Evolutionary conservation across 371 early-diverging fungal species (phyloP).

Genomic region (Mortierella sp.): DNA sequence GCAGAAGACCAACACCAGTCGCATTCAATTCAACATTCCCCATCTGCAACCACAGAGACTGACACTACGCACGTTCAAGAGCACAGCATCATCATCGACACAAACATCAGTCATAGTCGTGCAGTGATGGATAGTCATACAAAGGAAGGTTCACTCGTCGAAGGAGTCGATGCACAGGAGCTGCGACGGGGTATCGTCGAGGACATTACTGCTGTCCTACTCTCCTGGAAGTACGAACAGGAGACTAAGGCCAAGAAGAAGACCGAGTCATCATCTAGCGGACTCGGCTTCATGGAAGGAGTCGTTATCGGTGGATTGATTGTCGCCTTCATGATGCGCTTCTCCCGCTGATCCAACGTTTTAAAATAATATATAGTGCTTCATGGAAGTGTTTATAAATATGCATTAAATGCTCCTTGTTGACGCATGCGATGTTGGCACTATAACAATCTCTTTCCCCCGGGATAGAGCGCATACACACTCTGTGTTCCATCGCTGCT

Average conservation of each 20-base stretch:
- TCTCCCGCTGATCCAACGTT: conserved; percentile 24
- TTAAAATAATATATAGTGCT: neutral
- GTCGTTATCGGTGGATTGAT: conserved; percentile 47
- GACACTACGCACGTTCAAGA: conserved; percentile 24
- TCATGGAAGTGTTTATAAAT: too few species aligned
- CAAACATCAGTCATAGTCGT: neutral
- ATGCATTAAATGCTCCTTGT: too few species aligned
- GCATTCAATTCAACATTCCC: conserved; percentile 18
- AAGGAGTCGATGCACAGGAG: conserved; percentile 21
- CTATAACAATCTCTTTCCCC: conserved; percentile 32
- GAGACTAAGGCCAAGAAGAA: conserved; percentile 37
- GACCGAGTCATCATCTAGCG: conserved; percentile 18
- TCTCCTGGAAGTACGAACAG: conserved; percentile 41
- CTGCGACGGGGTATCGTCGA: conserved; percentile 38
- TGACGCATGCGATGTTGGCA: too few species aligned
- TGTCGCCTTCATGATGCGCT: conserved; percentile 52
- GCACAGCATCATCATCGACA: neutral
- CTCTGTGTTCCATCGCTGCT: conserved; percentile 33
- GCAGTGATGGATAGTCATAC: conserved; percentile 4
- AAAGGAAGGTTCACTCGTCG: neutral
- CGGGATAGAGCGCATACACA: conserved; percentile 43
- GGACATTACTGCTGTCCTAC: conserved; percentile 33
- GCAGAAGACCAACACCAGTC: conserved; percentile 18
- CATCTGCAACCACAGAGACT: conserved; percentile 27
- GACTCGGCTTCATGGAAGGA: conserved; percentile 51